A percentile compares a stretch with the other conserved stretches of the same genome.
Evolutionary conservation across 2,329 filamentous ascomycete species (phyloP).

Genomic region (Periconia macrospinosa): DNA sequence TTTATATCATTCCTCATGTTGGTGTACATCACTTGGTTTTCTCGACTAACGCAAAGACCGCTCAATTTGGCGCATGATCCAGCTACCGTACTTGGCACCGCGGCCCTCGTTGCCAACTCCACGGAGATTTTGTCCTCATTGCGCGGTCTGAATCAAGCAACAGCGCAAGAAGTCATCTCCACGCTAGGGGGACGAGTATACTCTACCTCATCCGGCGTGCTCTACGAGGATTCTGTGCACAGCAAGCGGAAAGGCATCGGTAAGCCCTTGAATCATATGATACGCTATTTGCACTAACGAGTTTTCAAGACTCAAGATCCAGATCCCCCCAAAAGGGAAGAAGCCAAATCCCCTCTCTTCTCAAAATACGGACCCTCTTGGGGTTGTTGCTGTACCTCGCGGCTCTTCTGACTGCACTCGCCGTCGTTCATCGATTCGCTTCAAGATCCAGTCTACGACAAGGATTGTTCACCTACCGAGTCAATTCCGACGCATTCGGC

Average conservation of each 20-base stretch:
- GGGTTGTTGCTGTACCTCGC: neutral
- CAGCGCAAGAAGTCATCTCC: conserved; percentile 1
- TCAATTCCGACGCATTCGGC: conserved; percentile 5
- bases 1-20: conserved; percentile 9
- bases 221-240: conserved; percentile 2
- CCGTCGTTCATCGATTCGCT: conserved; percentile 10
- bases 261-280: too few species aligned
- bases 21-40: conserved; percentile 5
- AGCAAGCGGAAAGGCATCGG: too few species aligned
- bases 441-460: conserved; percentile 4
- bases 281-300: too few species aligned
- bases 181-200: neutral
- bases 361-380: too few species aligned
- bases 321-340: too few species aligned
- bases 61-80: conserved; percentile 13
- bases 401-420: conserved; percentile 3
- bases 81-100: conserved; percentile 8
- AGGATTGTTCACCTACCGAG: conserved; percentile 14
- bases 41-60: conserved; percentile 6
- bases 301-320: too few species aligned
- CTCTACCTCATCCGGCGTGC: conserved; percentile 1
- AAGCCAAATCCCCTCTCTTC: too few species aligned
- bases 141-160: conserved; percentile 2
- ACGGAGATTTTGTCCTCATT: conserved; percentile 3
- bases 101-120: conserved; percentile 5